Evolutionary conservation across 148 eudicot species (phyloP), one percentile per base, ranked within the genome.

Genomic region (Arctostaphylos glauca): DNA sequence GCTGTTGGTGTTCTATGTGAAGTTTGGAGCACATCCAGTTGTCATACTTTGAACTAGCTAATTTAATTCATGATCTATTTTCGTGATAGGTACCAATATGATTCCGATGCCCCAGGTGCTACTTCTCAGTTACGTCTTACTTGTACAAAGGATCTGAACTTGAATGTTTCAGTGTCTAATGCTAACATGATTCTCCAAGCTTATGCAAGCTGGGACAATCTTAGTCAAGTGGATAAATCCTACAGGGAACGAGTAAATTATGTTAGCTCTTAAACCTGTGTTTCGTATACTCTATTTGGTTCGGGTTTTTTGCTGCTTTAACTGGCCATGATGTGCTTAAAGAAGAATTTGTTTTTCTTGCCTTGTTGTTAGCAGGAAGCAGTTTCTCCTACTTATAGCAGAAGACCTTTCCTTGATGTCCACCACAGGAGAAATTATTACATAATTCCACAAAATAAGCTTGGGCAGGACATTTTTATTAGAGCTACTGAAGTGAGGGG

Each of bases 131-230:
- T 96, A 81, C 95, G 99, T 49, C 86, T 96, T 78, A 93, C 92
- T 53, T 90, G 96, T 74, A 88, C 96, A 19, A 91, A 92, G 86
- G 98, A 92, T 79, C 91, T 96, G 82, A 96, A 94, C 85, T 78
- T 96, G 87, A 94, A 96, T 90, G 86, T 93, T 74, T 89, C 99
- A 53, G 93, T 94, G 62, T 93, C 96, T 71, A 96, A 94, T 88
- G 91, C 92, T 78, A 96, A 96, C 83, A 94, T 91, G 93, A 83
- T 94, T 84, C 90, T 94, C 74, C 99, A 96, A 90, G 99, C 99
- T 84, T 96, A 96, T 90, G 93, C 99, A 49, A 96, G 99, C 90
- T 96, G 99, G 99, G 87, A 86, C 81, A 93, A 94, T 87, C 97
- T 96, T 83, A 84, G 88, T 81, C 89, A 88, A 82, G 93, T 86